Evolutionary conservation across 1,284 basidiomycete genomes (phyloP), one percentile per base, ranked within the genome.

Genomic region (Leccinum solheimii): DNA sequence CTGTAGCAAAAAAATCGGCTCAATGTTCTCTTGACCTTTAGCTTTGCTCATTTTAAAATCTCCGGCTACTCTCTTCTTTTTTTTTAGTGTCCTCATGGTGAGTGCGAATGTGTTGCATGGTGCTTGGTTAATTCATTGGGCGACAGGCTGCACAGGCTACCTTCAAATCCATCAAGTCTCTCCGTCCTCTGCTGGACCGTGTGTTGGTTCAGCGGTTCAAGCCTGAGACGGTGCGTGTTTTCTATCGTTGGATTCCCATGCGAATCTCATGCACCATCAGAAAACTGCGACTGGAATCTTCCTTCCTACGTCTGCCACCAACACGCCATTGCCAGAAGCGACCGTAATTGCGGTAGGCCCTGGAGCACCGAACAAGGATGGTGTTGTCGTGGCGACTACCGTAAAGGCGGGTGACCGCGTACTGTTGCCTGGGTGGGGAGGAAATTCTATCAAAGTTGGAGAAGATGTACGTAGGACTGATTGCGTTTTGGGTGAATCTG

Each of bases 191-290:
- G 59, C 83, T 98, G 63, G 97, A 98, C 88, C 93, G 97, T 69
- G 93, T 99, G 66, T 85, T 99, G 65, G 95, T 99, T 63, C 96
- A 98, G 81, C 87, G 96, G 66, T 97, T 97, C 87, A 98, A 98
- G 83, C 83, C 94, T 49, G 94, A 95, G 68, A 90, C 91, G 3
- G 93, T 95, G 70, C 66, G 87, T 81, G 27, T 32, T 57, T 49
- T 16, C 52, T 58, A 14, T 40, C 21, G 34, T 26, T n/a, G 11
- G 13, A 45, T 11, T 53, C 43, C 7, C 23, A 32, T 21, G 45
- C 30, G 7, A 23, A 10, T 54, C 21, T 52, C 23, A 64, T 14
- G 21, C 14, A 2, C 30, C 13, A 3, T 40, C 68, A 97, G 92
- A 97, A 97, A 94, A 98, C 95, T 38, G 91, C 95, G 14, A 80